Conservation (phyloP, 2,329 filamentous ascomycete species). For the Huntiella abstrusa region DNA sequence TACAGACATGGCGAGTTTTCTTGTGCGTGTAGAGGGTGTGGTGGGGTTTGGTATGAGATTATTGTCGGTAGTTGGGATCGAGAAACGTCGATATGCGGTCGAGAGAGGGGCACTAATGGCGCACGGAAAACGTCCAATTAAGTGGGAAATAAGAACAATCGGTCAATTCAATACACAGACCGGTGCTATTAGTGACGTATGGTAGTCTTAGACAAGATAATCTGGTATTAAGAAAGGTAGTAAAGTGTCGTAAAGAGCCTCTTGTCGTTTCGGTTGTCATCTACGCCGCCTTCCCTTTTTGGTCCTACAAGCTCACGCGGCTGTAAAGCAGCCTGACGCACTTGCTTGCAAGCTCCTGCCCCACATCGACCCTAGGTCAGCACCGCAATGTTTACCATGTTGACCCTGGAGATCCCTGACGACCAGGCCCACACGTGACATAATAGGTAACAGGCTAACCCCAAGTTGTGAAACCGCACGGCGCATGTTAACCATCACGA, state of each 20-base stretch:
- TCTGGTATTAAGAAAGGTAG: no score
- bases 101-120: no score
- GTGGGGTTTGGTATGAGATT: neutral
- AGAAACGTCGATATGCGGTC: neutral
- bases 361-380: neutral
- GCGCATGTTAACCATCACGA: neutral
- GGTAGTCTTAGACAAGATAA: no score
- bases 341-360: constrained; percentile 1
- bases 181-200: neutral
- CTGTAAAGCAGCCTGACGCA: constrained; percentile 22
- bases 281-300: neutral
- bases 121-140: neutral
- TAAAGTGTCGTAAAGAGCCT: no score
- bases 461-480: neutral
- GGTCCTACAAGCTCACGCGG: constrained; percentile 17
- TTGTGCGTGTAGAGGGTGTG: constrained; percentile 2
- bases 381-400: neutral
- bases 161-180: neutral
- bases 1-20: constrained; percentile 12
- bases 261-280: neutral
- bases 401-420: neutral
- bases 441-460: neutral
- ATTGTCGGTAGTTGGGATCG: neutral
- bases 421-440: neutral
- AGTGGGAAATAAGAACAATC: neutral